These are phyloP conservation scores for Blechomonas ayalai DNA, from an alignment of 208 protist species.

Conservation along the genomic window DNA sequence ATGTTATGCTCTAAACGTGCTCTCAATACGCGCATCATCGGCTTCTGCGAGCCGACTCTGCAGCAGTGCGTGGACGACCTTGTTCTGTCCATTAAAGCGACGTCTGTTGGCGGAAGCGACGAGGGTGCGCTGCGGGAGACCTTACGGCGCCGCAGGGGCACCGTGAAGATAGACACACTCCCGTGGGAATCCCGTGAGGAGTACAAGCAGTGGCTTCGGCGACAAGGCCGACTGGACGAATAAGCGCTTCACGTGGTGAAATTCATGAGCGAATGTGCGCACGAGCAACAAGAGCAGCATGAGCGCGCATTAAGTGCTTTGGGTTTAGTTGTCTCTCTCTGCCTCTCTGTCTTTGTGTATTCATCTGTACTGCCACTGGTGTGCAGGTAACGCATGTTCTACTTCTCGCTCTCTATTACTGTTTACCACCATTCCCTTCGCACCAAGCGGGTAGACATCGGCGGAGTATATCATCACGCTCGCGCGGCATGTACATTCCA, in stretches of 20 bases:
- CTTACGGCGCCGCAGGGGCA: conserved; percentile 31
- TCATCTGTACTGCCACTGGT: no score
- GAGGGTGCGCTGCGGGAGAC: conserved; percentile 21
- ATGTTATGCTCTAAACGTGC: conserved; percentile 70
- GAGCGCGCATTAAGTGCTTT: no score
- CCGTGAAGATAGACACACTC: conserved; percentile 38
- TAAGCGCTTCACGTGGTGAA: no score
- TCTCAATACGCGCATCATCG: conserved; percentile 81
- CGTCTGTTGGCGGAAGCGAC: conserved; percentile 17
- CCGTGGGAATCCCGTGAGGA: conserved; percentile 64
- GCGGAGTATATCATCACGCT: no score
- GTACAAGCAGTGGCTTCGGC: conserved; percentile 61
- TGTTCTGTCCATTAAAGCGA: conserved; percentile 31
- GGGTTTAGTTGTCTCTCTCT: no score
- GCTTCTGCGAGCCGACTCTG: conserved; percentile 79
- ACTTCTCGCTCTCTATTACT: no score
- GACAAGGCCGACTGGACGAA: conserved; percentile 33
- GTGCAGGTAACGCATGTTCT: no score
- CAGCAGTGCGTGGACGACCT: conserved; percentile 71
- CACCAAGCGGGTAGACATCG: no score
- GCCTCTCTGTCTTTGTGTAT: no score
- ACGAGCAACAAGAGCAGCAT: no score
- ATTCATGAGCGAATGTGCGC: neutral
- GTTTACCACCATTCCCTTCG: no score
- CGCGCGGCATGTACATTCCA: no score